A percentile compares a stretch with the other conserved stretches of the same genome.
phyloP scores from a whole-genome alignment of 2,329 filamentous ascomycete species.

The Trichoderma asperellum region DNA sequence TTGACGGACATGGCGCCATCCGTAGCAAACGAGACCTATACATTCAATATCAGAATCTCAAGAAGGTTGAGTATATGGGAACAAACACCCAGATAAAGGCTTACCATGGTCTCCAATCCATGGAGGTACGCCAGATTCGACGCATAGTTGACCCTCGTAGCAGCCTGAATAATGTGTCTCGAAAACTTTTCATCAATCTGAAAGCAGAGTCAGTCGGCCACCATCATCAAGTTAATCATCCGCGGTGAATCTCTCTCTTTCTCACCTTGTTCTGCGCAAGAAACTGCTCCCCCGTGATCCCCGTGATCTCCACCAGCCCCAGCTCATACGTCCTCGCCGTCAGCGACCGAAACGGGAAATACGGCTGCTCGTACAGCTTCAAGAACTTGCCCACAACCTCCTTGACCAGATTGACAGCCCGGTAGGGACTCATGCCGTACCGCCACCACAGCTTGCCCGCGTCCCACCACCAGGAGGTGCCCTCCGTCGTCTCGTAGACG shows the following conservation, averaged over 20 bases:
- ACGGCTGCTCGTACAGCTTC: slow-evolving; percentile 75
- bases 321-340: slow-evolving; percentile 69
- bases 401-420: slow-evolving; percentile 73
- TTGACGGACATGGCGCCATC: slow-evolving; percentile 78
- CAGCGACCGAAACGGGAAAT: slow-evolving; percentile 83
- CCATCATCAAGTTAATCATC: neutral
- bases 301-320: slow-evolving; percentile 67
- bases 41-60: neutral
- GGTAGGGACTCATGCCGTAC: slow-evolving; percentile 79
- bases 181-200: slow-evolving; percentile 69
- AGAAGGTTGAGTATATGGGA: neutral
- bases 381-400: slow-evolving; percentile 72
- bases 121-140: slow-evolving; percentile 87
- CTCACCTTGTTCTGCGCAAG: slow-evolving; percentile 64
- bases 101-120: slow-evolving; percentile 80
- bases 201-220: neutral
- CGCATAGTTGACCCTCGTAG: slow-evolving; percentile 92
- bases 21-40: slow-evolving; percentile 78
- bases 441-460: slow-evolving; percentile 78
- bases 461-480: slow-evolving; percentile 75
- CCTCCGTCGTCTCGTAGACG: slow-evolving; percentile 66
- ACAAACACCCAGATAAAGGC: slow-evolving; percentile 6
- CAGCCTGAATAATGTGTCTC: slow-evolving; percentile 84
- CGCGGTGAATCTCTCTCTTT: neutral
- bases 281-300: slow-evolving; percentile 73